Conservation (phyloP, 1,139 yeast species). For the Diutina siamensis region DNA sequence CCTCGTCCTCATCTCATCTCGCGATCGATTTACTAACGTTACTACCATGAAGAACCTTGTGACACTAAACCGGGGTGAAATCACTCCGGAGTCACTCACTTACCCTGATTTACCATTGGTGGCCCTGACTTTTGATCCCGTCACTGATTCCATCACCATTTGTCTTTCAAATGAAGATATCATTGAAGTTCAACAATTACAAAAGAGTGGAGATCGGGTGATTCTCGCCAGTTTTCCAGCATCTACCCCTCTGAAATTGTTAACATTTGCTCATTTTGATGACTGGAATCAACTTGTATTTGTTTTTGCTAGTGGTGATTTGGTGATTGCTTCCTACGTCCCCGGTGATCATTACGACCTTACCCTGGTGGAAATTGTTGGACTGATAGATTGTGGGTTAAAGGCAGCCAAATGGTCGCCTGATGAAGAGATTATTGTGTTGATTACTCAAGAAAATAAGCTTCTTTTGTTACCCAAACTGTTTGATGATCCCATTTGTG, state of each 20-base stretch:
- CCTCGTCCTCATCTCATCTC: background rate
- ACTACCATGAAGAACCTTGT: constrained; percentile 43
- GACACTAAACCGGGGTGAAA: constrained; percentile 44
- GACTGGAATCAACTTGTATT: constrained; percentile 53
- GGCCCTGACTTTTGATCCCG: constrained; percentile 61
- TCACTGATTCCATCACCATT: constrained; percentile 62
- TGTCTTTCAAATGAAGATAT: constrained; percentile 50
- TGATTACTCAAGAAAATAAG: constrained; percentile 54
- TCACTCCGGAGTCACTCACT: constrained; percentile 36
- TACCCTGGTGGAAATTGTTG: constrained; percentile 62
- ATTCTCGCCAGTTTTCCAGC: constrained; percentile 48
- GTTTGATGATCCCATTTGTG: constrained; percentile 66
- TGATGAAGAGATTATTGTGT: constrained; percentile 75
- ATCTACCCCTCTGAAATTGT: constrained; percentile 15
- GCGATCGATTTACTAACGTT: background rate
- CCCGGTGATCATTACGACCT: constrained; percentile 37
- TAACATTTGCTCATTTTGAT: constrained; percentile 53
- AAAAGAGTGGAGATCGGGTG: constrained; percentile 43
- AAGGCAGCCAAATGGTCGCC: constrained; percentile 78
- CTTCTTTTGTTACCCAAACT: constrained; percentile 60
- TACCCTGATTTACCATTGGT: constrained; percentile 52
- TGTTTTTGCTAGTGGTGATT: constrained; percentile 57
- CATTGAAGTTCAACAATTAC: constrained; percentile 40
- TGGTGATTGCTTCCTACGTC: constrained; percentile 56
- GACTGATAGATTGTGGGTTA: constrained; percentile 72